Evolutionary conservation across 2,329 filamentous ascomycete genomes (phyloP), one percentile per base, ranked within the genome.

Genomic region (Gyromitra esculenta): DNA sequence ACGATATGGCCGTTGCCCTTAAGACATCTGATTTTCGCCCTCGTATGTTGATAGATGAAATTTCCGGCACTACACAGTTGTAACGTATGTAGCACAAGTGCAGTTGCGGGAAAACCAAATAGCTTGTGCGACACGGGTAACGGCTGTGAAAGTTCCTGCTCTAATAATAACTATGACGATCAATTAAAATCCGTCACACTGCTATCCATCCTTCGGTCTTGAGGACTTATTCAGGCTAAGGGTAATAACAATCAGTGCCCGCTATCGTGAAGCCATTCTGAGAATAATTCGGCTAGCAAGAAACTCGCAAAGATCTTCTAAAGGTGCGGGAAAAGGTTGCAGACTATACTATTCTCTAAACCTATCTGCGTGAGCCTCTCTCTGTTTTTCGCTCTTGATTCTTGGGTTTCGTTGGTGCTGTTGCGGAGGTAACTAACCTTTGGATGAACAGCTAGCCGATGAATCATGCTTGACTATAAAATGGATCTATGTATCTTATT

Each of bases 101-200:
- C 60, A 21, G 60, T 31, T 59, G 35, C 15, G 56, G 64, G 64
- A 50, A 41, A 54, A 56, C 31, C 35, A 56, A 43, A 50, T 31
- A 31, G 18, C 37, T 56, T 56, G 64, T 67, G 64, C 37, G 37
- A 56, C 37, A 56, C 64, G 64, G 50, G 37, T 66, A 15, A 18
- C 64, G 64, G 48, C 25, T 13, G n/a, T 35, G n/a, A 67, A 21
- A 21, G n/a, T 25, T 56, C 6, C 2, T 45, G 37, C 37, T 64
- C 60, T 67, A 67, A 67, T 54, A 56, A 67, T 67, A 67, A 7
- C 9, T 18, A 4, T 21, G 48, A 25, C 37, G 31, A 25, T 54
- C 6, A 37, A 41, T 66, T 37, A 66, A 66, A 66, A 54, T 31
- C 25, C 45, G 63, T 54, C 63, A 31, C n/a, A 41, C 52, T 67